These are phyloP conservation scores for Oidiodendron maius DNA, from an alignment of 495 filamentous ascomycete genomes.

Conservation along the genomic window DNA sequence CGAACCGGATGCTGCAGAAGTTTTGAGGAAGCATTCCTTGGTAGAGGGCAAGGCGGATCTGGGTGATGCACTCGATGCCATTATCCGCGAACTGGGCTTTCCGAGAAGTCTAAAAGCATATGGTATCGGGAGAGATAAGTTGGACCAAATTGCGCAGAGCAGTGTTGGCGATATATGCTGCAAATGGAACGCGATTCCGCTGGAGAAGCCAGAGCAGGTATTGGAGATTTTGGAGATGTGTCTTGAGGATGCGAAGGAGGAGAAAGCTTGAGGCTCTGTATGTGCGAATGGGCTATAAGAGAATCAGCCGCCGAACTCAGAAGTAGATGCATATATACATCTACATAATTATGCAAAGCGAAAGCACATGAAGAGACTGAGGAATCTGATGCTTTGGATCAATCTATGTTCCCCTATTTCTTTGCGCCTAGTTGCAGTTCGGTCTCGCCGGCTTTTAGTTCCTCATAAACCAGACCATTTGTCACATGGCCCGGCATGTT, in stretches of 20 bases:
- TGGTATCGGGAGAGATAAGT: conserved; percentile 28
- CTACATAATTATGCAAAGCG: too few species aligned
- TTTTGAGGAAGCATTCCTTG: conserved; percentile 31
- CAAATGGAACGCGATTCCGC: conserved; percentile 29
- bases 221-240: conserved; percentile 28
- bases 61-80: conserved; percentile 25
- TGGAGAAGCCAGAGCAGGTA: conserved; percentile 21
- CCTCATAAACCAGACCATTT: too few species aligned
- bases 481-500: too few species aligned
- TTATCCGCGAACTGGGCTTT: conserved; percentile 24
- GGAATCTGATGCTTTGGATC: too few species aligned
- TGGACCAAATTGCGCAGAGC: conserved; percentile 25
- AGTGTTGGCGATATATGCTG: conserved; percentile 27
- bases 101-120: conserved; percentile 24
- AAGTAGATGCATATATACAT: too few species aligned
- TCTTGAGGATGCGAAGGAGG: background rate
- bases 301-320: too few species aligned
- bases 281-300: too few species aligned
- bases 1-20: conserved; percentile 33
- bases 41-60: conserved; percentile 24
- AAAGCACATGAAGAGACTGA: too few species aligned
- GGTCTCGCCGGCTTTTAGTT: too few species aligned
- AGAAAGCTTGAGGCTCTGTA: background rate
- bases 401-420: too few species aligned
- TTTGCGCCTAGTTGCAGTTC: too few species aligned